phyloP scores from a whole-genome alignment of 176 grass and related monocot genomes.

The Eleusine indica region DNA sequence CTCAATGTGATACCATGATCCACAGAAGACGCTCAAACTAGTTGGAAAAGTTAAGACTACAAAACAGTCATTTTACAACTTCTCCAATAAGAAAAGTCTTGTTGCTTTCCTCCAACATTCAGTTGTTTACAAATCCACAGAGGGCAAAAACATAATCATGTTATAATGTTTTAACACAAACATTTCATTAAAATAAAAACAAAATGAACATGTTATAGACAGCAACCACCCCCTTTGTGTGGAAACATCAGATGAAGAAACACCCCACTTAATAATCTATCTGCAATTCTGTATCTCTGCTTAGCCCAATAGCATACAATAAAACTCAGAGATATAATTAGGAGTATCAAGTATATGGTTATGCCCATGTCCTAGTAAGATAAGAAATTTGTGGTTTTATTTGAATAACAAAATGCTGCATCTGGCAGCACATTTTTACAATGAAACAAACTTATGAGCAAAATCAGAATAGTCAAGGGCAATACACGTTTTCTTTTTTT shows the following conservation, averaged over 20 bases:
- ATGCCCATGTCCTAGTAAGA: not conserved
- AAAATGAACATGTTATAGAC: not conserved
- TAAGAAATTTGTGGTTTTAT: too few species aligned
- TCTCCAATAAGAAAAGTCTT: not conserved
- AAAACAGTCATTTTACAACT: conserved; percentile 13
- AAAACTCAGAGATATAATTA: not conserved
- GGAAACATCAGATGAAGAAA: too few species aligned
- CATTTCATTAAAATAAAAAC: not conserved
- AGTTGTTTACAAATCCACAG: not conserved
- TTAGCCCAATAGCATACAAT: conserved; percentile 9
- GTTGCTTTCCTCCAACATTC: conserved; percentile 3
- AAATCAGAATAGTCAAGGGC: not conserved
- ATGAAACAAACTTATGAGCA: not conserved
- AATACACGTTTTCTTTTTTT: too few species aligned
- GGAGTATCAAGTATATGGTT: not conserved
- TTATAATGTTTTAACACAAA: not conserved
- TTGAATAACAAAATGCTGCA: not conserved
- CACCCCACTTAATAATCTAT: not conserved
- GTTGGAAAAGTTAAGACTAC: not conserved
- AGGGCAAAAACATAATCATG: not conserved
- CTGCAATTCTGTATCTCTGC: not conserved
- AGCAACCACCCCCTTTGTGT: too few species aligned
- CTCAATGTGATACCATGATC: not conserved
- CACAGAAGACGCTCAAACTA: not conserved
- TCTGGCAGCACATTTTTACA: not conserved